Evolutionary conservation across 305 asterid genomes (phyloP).

Genomic region (Coffea humblotiana): DNA sequence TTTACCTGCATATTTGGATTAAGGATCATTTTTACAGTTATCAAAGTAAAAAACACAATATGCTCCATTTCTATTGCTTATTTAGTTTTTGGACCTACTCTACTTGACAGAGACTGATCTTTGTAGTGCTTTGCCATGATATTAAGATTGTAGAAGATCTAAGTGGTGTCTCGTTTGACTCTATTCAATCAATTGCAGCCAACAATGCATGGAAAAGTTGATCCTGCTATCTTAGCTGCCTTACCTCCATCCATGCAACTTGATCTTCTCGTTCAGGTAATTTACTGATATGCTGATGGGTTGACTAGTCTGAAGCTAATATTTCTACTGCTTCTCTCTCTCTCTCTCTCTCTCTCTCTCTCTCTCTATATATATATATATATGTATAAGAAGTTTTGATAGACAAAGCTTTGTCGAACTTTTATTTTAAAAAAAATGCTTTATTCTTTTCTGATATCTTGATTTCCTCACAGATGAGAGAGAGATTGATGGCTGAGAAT

Average conservation of each 20-base stretch:
- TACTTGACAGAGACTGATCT: slow-evolving; percentile 1
- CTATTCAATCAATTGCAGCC: slow-evolving; percentile 50
- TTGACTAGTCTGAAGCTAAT: background rate
- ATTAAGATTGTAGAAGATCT: background rate
- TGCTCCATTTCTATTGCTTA: background rate
- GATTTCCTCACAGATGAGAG: slow-evolving; percentile 82
- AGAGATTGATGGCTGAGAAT: slow-evolving; percentile 98
- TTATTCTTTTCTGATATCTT: background rate
- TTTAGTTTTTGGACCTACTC: background rate
- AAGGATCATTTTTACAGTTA: background rate
- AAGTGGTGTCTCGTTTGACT: background rate
- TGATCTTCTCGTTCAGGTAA: slow-evolving; percentile 97
- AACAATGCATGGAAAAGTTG: slow-evolving; percentile 80
- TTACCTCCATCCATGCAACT: slow-evolving; percentile 99
- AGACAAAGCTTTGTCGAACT: background rate
- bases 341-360: background rate
- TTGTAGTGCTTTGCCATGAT: background rate
- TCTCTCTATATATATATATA: too few species aligned
- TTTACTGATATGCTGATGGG: slow-evolving; percentile 9
- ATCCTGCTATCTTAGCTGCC: slow-evolving; percentile 92
- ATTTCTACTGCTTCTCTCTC: background rate
- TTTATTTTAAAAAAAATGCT: background rate
- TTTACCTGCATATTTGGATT: background rate
- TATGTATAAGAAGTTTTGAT: too few species aligned
- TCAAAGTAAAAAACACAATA: background rate